Evolutionary conservation across 352 stramenopile species (phyloP).

Genomic region (Phytopythium boreale): DNA sequence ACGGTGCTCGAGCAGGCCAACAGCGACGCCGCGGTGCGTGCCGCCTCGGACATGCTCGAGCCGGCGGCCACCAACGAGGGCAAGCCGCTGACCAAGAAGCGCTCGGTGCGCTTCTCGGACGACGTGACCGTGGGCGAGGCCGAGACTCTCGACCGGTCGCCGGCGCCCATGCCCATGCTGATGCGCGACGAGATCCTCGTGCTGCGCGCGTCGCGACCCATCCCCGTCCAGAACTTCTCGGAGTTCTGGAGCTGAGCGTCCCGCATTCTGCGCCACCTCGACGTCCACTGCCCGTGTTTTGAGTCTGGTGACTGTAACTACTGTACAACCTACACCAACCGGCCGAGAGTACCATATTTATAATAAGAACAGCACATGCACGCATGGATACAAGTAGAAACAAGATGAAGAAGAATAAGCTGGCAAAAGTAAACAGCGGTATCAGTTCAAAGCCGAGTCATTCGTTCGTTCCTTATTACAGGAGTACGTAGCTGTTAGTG

Average conservation of each 20-base stretch:
- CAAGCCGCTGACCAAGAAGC: constrained; percentile 20
- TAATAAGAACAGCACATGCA: not conserved
- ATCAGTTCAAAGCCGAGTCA: not conserved
- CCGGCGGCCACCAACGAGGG: constrained; percentile 12
- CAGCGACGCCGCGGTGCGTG: constrained; percentile 25
- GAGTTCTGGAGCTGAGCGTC: constrained; percentile 63
- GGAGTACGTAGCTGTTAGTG: too few species aligned
- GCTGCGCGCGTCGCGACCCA: constrained; percentile 65
- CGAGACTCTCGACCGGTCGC: constrained; percentile 53
- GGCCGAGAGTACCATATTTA: constrained; percentile 9
- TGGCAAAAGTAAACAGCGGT: not conserved
- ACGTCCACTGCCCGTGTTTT: not conserved
- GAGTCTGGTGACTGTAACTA: constrained; percentile 1
- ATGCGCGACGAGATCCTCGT: constrained; percentile 78
- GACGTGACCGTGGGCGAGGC: constrained; percentile 39
- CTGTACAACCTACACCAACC: not conserved
- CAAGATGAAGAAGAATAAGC: not conserved
- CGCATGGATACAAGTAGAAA: not conserved
- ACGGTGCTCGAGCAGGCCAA: constrained; percentile 64
- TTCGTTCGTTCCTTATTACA: not conserved
- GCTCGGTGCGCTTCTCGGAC: constrained; percentile 59
- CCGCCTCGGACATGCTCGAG: constrained; percentile 15
- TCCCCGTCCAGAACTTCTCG: constrained; percentile 73
- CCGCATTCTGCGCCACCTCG: not conserved
- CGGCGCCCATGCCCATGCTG: constrained; percentile 55